phyloP scores from a whole-genome alignment of 2,329 filamentous ascomycete genomes.

The Neocatenulostroma microsporum region DNA sequence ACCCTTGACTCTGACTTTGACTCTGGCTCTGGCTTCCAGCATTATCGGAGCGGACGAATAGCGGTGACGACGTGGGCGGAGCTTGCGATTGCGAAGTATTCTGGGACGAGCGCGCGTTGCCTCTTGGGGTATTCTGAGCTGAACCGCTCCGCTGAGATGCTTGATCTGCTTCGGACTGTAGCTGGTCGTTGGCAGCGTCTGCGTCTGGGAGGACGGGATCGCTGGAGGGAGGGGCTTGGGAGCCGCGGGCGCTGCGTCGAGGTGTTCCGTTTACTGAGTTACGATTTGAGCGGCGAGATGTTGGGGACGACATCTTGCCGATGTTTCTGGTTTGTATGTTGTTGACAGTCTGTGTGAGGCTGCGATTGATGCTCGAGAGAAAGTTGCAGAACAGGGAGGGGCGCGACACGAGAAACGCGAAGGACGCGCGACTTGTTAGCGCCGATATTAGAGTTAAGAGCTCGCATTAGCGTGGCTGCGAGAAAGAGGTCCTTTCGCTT shows the following conservation, averaged over 20 bases:
- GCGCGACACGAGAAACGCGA: conserved; percentile 4
- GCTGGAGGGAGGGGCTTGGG: conserved; percentile 45
- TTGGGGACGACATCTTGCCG: conserved; percentile 54
- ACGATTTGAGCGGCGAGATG: conserved; percentile 48
- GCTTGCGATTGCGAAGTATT: conserved; percentile 20
- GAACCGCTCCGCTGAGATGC: conserved; percentile 30
- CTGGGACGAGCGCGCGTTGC: conserved; percentile 39
- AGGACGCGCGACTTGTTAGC: conserved; percentile 1
- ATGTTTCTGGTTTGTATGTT: conserved; percentile 5
- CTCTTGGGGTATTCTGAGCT: conserved; percentile 40
- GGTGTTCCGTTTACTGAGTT: conserved; percentile 39
- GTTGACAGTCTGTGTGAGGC: conserved; percentile 3
- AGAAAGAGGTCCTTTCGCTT: too few relatives aligned
- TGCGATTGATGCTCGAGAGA: too few relatives aligned
- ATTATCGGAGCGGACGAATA: conserved; percentile 65
- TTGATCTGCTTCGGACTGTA: conserved; percentile 36
- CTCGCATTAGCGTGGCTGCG: too few relatives aligned
- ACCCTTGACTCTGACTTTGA: conserved; percentile 21
- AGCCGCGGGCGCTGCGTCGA: conserved; percentile 46
- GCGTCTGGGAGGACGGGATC: conserved; percentile 30
- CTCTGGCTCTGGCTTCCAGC: conserved; percentile 35
- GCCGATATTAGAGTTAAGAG: too few relatives aligned
- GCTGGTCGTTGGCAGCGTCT: conserved; percentile 30
- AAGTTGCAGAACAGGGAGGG: conserved; percentile 3
- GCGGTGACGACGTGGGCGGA: conserved; percentile 60